Conservation (phyloP, 768 basidiomycete species). For the Tephrocybe sp. region DNA sequence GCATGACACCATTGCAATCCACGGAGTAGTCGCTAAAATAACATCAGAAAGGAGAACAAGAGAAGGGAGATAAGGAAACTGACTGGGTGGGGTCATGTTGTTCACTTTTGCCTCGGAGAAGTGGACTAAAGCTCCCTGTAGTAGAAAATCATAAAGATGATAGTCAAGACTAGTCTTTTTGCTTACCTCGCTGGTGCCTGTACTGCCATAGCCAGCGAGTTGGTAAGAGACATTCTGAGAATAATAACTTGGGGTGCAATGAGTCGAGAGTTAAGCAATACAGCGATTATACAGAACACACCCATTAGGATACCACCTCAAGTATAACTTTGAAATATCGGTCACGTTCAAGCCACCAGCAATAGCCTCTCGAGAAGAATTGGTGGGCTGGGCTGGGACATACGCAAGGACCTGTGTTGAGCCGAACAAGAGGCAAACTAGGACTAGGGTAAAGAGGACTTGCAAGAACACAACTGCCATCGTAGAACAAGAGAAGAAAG, state of each 20-base stretch:
- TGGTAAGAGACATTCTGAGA: conserved; percentile 58
- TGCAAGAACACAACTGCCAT: conserved; percentile 1
- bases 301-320: conserved; percentile 62
- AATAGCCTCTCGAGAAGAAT: conserved; percentile 48
- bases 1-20: conserved; percentile 89
- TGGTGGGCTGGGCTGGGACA: conserved; percentile 72
- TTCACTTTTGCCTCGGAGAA: conserved; percentile 64
- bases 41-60: neutral
- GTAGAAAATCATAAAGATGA: neutral
- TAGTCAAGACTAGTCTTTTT: neutral
- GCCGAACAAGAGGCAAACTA: conserved; percentile 13
- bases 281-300: conserved; percentile 19
- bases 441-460: neutral
- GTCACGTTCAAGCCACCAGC: conserved; percentile 47
- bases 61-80: conserved; percentile 15
- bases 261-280: conserved; percentile 4
- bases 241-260: conserved; percentile 37
- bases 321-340: conserved; percentile 53
- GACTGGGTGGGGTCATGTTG: conserved; percentile 47
- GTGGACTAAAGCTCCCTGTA: conserved; percentile 78
- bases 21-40: conserved; percentile 66
- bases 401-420: conserved; percentile 37
- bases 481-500: neutral
- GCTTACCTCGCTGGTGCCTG: conserved; percentile 53
- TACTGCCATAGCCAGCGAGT: conserved; percentile 46